Percentiles rank a stretch among this genome's conserved stretches.
These are phyloP conservation scores for Ambrosia artemisiifolia DNA, from an alignment of 129 eudicot genomes.

Conservation along the genomic window DNA sequence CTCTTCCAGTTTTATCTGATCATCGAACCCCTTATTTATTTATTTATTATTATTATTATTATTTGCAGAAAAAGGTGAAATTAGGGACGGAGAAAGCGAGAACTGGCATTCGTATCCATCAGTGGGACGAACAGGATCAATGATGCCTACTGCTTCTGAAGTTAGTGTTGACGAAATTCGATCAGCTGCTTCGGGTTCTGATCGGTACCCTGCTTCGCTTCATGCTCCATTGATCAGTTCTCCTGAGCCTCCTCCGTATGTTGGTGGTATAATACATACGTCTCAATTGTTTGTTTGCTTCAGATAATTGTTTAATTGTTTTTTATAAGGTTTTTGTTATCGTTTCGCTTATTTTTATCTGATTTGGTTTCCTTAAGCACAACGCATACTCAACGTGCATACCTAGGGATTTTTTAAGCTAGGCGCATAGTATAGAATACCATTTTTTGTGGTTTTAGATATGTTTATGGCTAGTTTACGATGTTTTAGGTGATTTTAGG, in stretches of 20 bases:
- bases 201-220: constrained; percentile 68
- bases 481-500: no score
- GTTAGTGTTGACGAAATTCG: constrained; percentile 90
- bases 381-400: no score
- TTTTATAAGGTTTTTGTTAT: no score
- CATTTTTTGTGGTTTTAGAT: no score
- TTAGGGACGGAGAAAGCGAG: constrained; percentile 41
- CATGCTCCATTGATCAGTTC: constrained; percentile 80
- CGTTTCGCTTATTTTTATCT: no score
- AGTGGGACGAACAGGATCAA: constrained; percentile 64
- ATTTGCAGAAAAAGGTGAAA: constrained; percentile 11
- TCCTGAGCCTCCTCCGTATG: constrained; percentile 47
- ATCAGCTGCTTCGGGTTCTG: constrained; percentile 59
- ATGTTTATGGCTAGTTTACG: no score
- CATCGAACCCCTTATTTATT: background rate
- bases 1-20: background rate
- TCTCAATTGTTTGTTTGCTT: no score
- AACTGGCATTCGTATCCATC: constrained; percentile 70
- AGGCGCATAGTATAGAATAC: no score
- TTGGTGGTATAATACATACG: constrained; percentile 36
- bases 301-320: no score
- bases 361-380: no score
- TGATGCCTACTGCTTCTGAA: constrained; percentile 55
- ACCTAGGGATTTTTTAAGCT: no score
- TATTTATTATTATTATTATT: background rate